These are phyloP conservation scores for Amorphotheca resinae DNA, from an alignment of 495 filamentous ascomycete genomes.

Conservation along the genomic window DNA sequence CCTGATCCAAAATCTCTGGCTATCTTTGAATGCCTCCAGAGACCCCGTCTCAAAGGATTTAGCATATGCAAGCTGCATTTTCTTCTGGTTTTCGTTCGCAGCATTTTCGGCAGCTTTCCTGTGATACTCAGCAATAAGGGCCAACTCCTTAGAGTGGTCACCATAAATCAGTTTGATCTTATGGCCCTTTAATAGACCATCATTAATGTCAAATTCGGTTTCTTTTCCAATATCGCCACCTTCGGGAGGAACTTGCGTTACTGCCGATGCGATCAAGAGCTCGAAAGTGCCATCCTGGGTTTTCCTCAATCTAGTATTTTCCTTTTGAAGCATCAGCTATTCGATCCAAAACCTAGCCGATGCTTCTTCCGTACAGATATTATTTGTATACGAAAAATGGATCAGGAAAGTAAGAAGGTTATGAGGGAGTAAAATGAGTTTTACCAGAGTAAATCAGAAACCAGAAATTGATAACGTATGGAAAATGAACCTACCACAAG, in stretches of 20 bases:
- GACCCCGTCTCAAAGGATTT: conserved; percentile 79
- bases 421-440: no score
- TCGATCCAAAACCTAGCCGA: no score
- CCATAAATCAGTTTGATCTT: conserved; percentile 64
- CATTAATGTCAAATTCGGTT: conserved; percentile 50
- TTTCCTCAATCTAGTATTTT: conserved; percentile 83
- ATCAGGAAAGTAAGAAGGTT: no score
- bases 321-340: conserved; percentile 37
- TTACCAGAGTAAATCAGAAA: no score
- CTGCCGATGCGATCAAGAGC: conserved; percentile 71
- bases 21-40: conserved; percentile 78
- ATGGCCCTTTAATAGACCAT: conserved; percentile 53
- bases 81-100: conserved; percentile 72
- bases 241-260: conserved; percentile 30
- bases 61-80: conserved; percentile 74
- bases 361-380: no score
- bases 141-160: conserved; percentile 71
- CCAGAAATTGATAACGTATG: not conserved
- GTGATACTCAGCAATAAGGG: conserved; percentile 56
- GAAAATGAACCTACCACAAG: conserved; percentile 22
- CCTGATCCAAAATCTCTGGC: conserved; percentile 82
- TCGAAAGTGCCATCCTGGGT: conserved; percentile 58
- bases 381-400: no score
- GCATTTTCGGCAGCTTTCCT: conserved; percentile 63
- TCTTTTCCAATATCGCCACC: conserved; percentile 60